Conservation (phyloP, 1,139 yeast genomes). For the Hyphopichia khmerensis region DNA sequence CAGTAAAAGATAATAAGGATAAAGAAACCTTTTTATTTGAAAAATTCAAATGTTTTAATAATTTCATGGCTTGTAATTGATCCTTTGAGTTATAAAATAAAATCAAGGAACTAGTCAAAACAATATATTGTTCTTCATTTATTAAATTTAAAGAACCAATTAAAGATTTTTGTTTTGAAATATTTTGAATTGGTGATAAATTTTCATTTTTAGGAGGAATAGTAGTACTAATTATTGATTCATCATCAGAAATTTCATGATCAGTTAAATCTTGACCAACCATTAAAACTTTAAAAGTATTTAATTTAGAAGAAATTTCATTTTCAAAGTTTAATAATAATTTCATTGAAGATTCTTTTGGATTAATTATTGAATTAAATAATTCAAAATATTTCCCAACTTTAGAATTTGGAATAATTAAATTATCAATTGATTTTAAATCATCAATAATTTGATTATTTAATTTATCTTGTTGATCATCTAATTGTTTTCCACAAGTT, state of each 20-base stretch:
- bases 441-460: slow-evolving; percentile 20
- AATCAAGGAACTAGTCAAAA: slow-evolving; percentile 28
- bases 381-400: slow-evolving; percentile 22
- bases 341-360: slow-evolving; percentile 19
- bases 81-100: slow-evolving; percentile 21
- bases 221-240: background rate
- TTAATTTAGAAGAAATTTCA: slow-evolving; percentile 18
- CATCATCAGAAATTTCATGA: slow-evolving; percentile 18
- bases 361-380: slow-evolving; percentile 30
- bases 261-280: slow-evolving; percentile 33
- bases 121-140: slow-evolving; percentile 34
- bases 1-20: slow-evolving; percentile 33
- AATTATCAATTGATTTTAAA: slow-evolving; percentile 18
- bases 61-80: slow-evolving; percentile 18
- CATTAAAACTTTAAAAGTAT: slow-evolving; percentile 17
- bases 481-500: slow-evolving; percentile 5
- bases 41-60: slow-evolving; percentile 26
- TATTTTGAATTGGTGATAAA: background rate
- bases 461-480: slow-evolving; percentile 13
- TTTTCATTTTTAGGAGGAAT: background rate
- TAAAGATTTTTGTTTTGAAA: slow-evolving; percentile 16
- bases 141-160: slow-evolving; percentile 34
- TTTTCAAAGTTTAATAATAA: slow-evolving; percentile 20
- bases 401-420: slow-evolving; percentile 12
- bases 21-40: slow-evolving; percentile 13